Conservation (phyloP, 441 rosid species). For the Isatis lusitanica region DNA sequence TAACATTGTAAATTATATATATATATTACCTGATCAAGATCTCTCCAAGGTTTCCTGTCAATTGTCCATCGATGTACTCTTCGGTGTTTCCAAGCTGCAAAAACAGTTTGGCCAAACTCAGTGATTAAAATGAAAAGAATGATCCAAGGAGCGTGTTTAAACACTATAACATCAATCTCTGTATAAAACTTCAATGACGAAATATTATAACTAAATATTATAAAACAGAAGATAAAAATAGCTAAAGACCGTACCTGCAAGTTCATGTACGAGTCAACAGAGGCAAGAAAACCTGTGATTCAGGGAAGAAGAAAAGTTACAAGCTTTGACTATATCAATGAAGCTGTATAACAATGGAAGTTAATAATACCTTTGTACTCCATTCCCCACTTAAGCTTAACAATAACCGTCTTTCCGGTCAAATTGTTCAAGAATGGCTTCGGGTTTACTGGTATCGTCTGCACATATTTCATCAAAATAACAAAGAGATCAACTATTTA, state of each 20-base stretch:
- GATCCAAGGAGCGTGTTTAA: neutral
- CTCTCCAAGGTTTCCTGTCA: slow-evolving; percentile 87
- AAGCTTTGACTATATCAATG: neutral
- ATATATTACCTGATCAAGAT: slow-evolving; percentile 67
- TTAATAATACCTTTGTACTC: slow-evolving; percentile 68
- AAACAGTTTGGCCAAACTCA: slow-evolving; percentile 1
- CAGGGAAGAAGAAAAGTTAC: neutral
- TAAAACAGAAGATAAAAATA: neutral
- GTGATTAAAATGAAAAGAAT: neutral
- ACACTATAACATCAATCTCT: neutral
- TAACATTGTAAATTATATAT: neutral
- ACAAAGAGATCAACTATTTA: neutral
- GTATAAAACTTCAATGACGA: neutral
- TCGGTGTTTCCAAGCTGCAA: slow-evolving; percentile 84
- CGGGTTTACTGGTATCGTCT: slow-evolving; percentile 86
- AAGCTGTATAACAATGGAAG: neutral
- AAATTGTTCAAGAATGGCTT: slow-evolving; percentile 87
- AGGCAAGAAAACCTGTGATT: slow-evolving; percentile 80
- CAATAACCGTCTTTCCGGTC: slow-evolving; percentile 86
- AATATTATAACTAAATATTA: neutral
- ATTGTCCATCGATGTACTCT: slow-evolving; percentile 80
- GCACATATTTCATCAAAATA: slow-evolving; percentile 20
- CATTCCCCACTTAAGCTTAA: slow-evolving; percentile 95
- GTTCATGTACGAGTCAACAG: slow-evolving; percentile 98
- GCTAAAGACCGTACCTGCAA: slow-evolving; percentile 56